Percentiles rank a stretch among this genome's conserved stretches.
Conservation (phyloP, 2,329 filamentous ascomycete species). For the Talaromyces atroroseus region DNA sequence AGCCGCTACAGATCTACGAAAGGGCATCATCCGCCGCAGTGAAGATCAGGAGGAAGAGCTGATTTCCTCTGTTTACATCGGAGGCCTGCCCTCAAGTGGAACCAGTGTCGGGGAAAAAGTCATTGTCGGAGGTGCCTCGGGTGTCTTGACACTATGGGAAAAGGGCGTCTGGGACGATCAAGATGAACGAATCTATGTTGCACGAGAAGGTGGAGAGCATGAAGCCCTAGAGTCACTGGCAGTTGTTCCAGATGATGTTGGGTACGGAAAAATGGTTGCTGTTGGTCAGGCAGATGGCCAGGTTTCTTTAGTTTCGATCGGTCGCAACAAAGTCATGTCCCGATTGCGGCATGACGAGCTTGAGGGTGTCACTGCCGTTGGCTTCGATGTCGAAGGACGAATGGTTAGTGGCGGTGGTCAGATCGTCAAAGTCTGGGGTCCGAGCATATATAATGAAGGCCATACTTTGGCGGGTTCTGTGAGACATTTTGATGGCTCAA, state of each 20-base stretch:
- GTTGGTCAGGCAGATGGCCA: constrained; percentile 77
- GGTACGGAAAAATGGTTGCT: constrained; percentile 60
- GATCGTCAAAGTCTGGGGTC: constrained; percentile 79
- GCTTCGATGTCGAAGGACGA: constrained; percentile 77
- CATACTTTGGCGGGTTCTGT: constrained; percentile 1
- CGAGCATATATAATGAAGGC: constrained; percentile 45
- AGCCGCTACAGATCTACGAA: constrained; percentile 79
- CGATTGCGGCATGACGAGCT: constrained; percentile 74
- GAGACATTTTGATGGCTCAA: constrained; percentile 2
- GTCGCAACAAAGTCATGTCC: constrained; percentile 63
- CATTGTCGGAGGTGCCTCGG: constrained; percentile 70
- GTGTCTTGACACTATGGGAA: constrained; percentile 89
- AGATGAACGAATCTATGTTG: constrained; percentile 78
- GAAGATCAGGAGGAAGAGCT: constrained; percentile 95
- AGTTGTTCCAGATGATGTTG: constrained; percentile 64
- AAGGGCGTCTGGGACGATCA: constrained; percentile 93
- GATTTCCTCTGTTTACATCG: constrained; percentile 72
- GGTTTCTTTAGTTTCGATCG: constrained; percentile 70
- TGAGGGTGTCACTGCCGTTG: constrained; percentile 75
- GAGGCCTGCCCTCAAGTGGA: constrained; percentile 63
- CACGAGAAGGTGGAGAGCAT: constrained; percentile 55
- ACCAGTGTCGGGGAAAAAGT: constrained; percentile 69
- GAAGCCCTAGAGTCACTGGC: constrained; percentile 78
- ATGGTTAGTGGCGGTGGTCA: constrained; percentile 86
- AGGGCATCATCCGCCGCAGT: constrained; percentile 79